phyloP scores from a whole-genome alignment of 2,329 filamentous ascomycete genomes.

The Venturia effusa region DNA sequence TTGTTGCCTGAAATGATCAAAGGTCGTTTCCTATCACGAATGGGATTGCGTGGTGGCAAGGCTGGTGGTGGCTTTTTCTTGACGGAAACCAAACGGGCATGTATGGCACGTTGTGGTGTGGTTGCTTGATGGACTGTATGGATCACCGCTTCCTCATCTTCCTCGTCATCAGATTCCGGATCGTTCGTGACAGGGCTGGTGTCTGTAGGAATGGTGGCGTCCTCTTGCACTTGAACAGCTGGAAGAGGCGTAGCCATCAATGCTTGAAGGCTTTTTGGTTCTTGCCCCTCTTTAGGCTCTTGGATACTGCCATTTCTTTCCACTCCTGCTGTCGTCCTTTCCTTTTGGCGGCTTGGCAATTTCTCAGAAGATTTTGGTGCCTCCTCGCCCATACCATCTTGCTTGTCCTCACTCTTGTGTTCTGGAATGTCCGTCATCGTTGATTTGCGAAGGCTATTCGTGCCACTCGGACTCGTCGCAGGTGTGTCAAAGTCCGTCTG shows the following conservation, averaged over 20 bases:
- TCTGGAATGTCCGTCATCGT: conserved; percentile 10
- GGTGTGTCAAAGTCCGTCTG: conserved; percentile 43
- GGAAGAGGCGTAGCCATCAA: neutral
- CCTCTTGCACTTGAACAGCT: neutral
- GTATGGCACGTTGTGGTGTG: conserved; percentile 6
- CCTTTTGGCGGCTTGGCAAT: neutral
- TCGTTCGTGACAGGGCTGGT: neutral
- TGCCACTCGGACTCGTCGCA: conserved; percentile 1
- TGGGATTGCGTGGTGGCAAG: conserved; percentile 12
- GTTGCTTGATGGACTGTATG: conserved; percentile 7
- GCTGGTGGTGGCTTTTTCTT: conserved; percentile 8
- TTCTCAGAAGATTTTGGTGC: neutral
- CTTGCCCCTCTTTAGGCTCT: neutral
- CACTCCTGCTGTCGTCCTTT: neutral
- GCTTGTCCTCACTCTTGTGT: conserved; percentile 2
- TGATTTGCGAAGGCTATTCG: neutral
- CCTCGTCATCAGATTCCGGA: conserved; percentile 39
- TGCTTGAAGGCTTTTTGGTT: neutral
- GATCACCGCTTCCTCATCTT: conserved; percentile 40
- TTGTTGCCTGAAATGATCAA: conserved; percentile 1
- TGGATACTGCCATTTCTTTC: neutral
- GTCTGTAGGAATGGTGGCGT: conserved; percentile 13
- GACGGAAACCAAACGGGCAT: conserved; percentile 11
- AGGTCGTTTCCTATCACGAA: conserved; percentile 6
- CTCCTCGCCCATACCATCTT: neutral